Evolutionary conservation across 768 basidiomycete genomes (phyloP).

Genomic region (Pleurotus citrinopileatus): DNA sequence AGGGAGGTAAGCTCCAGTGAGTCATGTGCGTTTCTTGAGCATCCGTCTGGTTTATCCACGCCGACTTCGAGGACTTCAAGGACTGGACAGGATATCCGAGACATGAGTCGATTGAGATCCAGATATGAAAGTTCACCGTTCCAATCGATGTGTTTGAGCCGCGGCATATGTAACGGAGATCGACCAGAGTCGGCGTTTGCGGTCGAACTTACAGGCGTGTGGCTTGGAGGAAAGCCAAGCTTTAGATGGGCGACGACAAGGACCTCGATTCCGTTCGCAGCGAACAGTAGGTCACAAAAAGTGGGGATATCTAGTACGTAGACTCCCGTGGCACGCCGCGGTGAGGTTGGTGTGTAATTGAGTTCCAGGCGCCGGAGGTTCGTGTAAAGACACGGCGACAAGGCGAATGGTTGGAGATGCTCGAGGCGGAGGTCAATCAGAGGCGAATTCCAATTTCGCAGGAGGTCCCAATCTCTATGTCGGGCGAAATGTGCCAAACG

Average conservation of each 20-base stretch:
- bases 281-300: constrained; percentile 11
- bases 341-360: constrained; percentile 20
- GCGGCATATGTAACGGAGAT: constrained; percentile 28
- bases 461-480: not conserved
- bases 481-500: not conserved
- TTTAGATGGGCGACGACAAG: constrained; percentile 12
- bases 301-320: constrained; percentile 8
- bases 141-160: constrained; percentile 46
- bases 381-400: constrained; percentile 33
- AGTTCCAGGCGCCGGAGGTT: constrained; percentile 42
- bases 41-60: constrained; percentile 12
- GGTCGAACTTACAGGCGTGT: not conserved
- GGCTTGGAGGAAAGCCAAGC: not conserved
- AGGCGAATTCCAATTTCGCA: constrained; percentile 13
- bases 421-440: constrained; percentile 37
- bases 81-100: constrained; percentile 34
- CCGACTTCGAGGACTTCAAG: constrained; percentile 43
- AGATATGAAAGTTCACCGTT: constrained; percentile 35
- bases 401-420: constrained; percentile 36
- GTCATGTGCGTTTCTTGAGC: constrained; percentile 20
- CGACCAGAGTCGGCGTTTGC: constrained; percentile 13
- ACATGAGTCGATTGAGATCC: constrained; percentile 42
- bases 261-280: not conserved
- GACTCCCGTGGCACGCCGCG: too few relatives aligned
- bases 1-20: constrained; percentile 31